Conservation (phyloP, 768 basidiomycete species). For the Amanita subjunquillea region DNA sequence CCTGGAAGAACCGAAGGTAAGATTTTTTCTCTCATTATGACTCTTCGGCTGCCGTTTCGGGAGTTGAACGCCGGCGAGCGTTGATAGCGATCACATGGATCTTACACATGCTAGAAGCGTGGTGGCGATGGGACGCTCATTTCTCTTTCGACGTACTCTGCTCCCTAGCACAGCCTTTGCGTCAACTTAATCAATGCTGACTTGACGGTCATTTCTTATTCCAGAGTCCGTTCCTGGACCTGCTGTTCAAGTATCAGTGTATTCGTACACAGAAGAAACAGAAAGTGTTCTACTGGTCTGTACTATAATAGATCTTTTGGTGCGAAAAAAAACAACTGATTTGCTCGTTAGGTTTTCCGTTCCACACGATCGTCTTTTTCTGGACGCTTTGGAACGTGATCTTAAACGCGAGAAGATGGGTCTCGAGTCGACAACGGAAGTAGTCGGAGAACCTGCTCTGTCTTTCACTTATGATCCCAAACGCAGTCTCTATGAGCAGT, state of each 20-base stretch:
- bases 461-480: slow-evolving; percentile 87
- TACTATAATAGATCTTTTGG: slow-evolving; percentile 4
- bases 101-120: not conserved
- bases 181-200: slow-evolving; percentile 6
- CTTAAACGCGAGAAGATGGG: slow-evolving; percentile 93
- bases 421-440: slow-evolving; percentile 69
- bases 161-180: not conserved
- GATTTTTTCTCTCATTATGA: slow-evolving; percentile 13
- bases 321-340: not conserved
- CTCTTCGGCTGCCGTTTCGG: not conserved
- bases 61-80: not conserved
- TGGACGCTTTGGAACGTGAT: slow-evolving; percentile 93
- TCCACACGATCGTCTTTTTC: slow-evolving; percentile 92
- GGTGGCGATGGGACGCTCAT: not conserved
- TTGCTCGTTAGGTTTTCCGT: slow-evolving; percentile 73
- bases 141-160: slow-evolving; percentile 1
- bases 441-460: slow-evolving; percentile 69
- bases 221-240: slow-evolving; percentile 86
- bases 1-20: slow-evolving; percentile 91
- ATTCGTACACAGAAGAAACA: slow-evolving; percentile 98
- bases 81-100: not conserved
- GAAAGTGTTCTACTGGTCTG: slow-evolving; percentile 97
- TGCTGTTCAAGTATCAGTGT: slow-evolving; percentile 93
- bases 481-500: slow-evolving; percentile 83
- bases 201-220: slow-evolving; percentile 35